phyloP scores from a whole-genome alignment of 2,329 filamentous ascomycete genomes.

The Thelonectria rubi region DNA sequence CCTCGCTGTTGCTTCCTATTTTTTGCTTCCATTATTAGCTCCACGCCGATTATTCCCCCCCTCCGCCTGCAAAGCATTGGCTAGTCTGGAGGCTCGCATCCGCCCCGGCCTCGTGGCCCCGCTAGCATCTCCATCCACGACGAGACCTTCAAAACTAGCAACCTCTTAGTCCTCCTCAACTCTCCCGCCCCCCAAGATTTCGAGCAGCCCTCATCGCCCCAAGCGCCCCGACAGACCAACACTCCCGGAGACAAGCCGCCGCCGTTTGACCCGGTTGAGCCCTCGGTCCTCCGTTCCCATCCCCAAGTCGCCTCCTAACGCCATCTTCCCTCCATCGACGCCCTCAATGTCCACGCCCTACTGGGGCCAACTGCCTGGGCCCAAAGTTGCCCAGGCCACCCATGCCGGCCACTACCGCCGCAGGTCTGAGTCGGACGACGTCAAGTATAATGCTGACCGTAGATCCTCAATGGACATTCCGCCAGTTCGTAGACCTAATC shows the following conservation, averaged over 20 bases:
- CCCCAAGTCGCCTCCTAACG: conserved; percentile 5
- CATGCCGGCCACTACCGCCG: conserved; percentile 48
- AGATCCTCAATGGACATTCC: conserved; percentile 48
- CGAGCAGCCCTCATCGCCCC: conserved; percentile 22
- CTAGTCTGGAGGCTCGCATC: conserved; percentile 42
- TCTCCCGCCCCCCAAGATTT: conserved; percentile 34
- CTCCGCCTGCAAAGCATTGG: conserved; percentile 57
- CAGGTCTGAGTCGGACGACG: conserved; percentile 45
- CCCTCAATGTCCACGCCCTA: conserved; percentile 61
- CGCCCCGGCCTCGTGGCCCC: conserved; percentile 37
- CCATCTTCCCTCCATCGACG: conserved; percentile 23
- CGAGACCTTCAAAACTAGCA: conserved; percentile 33
- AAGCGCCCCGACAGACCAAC: conserved; percentile 1
- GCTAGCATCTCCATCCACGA: conserved; percentile 33
- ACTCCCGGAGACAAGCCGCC: conserved; percentile 12
- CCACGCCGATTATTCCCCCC: conserved; percentile 44
- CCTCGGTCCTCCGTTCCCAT: conserved; percentile 23
- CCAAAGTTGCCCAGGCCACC: conserved; percentile 49
- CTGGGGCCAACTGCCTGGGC: conserved; percentile 66
- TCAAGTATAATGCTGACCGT: conserved; percentile 44
- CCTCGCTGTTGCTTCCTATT: background rate
- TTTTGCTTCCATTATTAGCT: conserved; percentile 9
- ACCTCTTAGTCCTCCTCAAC: conserved; percentile 23
- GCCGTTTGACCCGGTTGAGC: conserved; percentile 13
- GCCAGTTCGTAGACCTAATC: conserved; percentile 57